Evolutionary conservation across 345 rosid species (phyloP), one percentile per base, ranked within the genome.

Genomic region (Lenwebbia sp.): DNA sequence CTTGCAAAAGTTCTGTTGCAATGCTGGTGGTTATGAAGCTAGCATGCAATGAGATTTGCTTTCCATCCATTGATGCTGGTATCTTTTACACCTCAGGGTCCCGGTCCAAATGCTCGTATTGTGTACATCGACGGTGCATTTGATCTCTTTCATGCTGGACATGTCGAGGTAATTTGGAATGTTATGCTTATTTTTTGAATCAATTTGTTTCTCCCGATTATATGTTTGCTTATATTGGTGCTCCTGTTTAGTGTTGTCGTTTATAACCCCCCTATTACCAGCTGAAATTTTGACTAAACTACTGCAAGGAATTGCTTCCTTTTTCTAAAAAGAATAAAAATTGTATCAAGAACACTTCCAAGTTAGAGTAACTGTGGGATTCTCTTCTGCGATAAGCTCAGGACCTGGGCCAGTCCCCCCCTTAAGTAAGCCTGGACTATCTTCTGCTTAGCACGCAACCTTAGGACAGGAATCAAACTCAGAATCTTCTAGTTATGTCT

Each of bases 61-160:
- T 70, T 70, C 25, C 47, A 70, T 37, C 47, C 26, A 33, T 70
- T 70, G 78, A 70, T 37, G 55, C 85, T 54, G 53, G 60, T 54
- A 55, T 15, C 17, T 30, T 13, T 52, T 26, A 26, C 62, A 85
- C 62, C 70, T 86, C 93, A 96, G 99, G 97, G 95, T 65, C 99
- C 98, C 51, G 93, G 94, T 87, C 98, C 98, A 57, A 93, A 94
- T 92, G 95, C 99, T 76, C 93, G 93, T 55, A 89, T 96, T 70
- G 92, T 96, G 26, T 96, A 96, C 89, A 95, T 96, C 84, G 99
- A 96, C 89, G 99, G 99, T 28, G 98, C 98, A 53, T 96, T 96
- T 89, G 99, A 96, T 95, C 97, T 96, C 87, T 96, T 96, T 86
- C 99, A 96, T 90, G 99, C 99, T 53, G 99, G 99, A 86, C 99